These are phyloP conservation scores for Backusella mclennaniae DNA, from an alignment of 192 early-diverging fungal species.

Conservation along the genomic window DNA sequence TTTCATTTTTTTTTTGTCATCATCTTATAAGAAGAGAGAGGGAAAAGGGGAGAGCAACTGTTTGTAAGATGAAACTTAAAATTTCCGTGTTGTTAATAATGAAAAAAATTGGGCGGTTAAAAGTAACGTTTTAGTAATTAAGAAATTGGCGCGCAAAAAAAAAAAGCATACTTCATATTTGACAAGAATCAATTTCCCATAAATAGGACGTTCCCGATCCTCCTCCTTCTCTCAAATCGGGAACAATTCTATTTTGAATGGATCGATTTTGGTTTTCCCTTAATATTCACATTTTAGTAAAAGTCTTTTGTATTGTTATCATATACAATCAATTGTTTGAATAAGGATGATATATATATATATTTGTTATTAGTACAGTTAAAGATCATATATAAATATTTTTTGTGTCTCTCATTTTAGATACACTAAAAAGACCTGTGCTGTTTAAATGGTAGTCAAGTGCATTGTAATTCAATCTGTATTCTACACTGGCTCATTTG, in stretches of 20 bases:
- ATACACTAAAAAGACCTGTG: neutral
- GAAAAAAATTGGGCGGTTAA: neutral
- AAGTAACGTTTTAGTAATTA: neutral
- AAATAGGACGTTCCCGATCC: conserved; percentile 5
- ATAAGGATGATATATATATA: too few relatives aligned
- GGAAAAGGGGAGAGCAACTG: neutral
- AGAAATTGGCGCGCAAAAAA: conserved; percentile 1
- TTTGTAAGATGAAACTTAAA: neutral
- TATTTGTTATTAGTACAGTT: neutral
- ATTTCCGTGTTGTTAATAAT: neutral
- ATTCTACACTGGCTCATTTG: neutral
- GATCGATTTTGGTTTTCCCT: neutral
- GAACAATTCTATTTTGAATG: neutral
- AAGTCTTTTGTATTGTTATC: neutral
- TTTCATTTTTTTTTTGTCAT: neutral
- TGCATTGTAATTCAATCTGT: neutral
- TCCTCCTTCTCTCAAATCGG: neutral
- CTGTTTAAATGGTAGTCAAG: neutral
- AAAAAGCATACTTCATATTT: conserved; percentile 3
- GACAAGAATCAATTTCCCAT: neutral
- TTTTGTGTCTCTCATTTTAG: neutral
- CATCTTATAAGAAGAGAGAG: neutral
- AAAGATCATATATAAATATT: neutral
- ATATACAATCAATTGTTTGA: neutral
- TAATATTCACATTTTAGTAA: conserved; percentile 3